These are phyloP conservation scores for Cymodocea nodosa DNA, from an alignment of 116 monocot genomes.

Conservation along the genomic window DNA sequence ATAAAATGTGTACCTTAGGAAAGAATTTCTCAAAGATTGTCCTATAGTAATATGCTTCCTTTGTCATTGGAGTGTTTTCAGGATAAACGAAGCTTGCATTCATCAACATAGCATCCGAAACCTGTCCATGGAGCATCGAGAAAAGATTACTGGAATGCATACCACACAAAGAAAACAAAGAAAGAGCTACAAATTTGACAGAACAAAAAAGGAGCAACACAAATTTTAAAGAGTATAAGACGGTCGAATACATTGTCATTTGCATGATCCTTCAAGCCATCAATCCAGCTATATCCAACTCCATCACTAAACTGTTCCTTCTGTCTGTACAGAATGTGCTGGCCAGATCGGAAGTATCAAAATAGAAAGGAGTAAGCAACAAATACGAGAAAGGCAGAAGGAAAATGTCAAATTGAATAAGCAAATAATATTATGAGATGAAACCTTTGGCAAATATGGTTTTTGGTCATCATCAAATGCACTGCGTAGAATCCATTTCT, in stretches of 20 bases:
- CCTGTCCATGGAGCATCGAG: slow-evolving; percentile 22
- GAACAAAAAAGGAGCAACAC: neutral
- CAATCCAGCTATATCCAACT: slow-evolving; percentile 98
- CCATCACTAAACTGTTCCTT: slow-evolving; percentile 99
- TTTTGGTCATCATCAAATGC: slow-evolving; percentile 89
- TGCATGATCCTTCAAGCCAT: slow-evolving; percentile 93
- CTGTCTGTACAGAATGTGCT: slow-evolving; percentile 97
- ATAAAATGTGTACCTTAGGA: slow-evolving; percentile 55
- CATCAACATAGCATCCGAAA: slow-evolving; percentile 74
- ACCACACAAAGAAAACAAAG: neutral
- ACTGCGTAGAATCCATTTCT: slow-evolving; percentile 93
- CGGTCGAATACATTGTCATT: slow-evolving; percentile 75
- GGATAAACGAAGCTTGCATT: slow-evolving; percentile 89
- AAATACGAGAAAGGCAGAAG: neutral
- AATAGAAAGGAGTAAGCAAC: neutral
- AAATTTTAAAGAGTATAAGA: neutral
- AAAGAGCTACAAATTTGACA: neutral
- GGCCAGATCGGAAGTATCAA: slow-evolving; percentile 8
- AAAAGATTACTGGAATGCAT: neutral
- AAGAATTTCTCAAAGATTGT: slow-evolving; percentile 85
- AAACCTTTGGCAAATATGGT: slow-evolving; percentile 96
- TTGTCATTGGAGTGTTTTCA: slow-evolving; percentile 81
- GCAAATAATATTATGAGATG: neutral
- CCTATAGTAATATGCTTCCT: slow-evolving; percentile 84
- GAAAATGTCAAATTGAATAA: neutral